Evolutionary conservation across 139 green algal genomes (phyloP).

Genomic region (Coelastrella sp.): DNA sequence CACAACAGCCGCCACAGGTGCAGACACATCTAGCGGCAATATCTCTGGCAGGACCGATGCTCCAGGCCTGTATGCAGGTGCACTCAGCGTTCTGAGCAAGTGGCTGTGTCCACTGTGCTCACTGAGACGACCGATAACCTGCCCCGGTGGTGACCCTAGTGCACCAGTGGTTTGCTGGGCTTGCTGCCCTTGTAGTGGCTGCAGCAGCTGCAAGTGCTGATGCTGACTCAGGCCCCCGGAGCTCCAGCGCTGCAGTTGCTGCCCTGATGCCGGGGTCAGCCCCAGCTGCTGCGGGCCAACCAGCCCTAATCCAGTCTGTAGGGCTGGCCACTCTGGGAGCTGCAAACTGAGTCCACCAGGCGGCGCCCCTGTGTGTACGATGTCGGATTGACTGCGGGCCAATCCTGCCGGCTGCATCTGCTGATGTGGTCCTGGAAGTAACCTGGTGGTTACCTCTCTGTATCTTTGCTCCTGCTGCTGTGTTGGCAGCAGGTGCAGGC

Average conservation of each 20-base stretch:
- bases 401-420: not conserved
- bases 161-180: too few species aligned
- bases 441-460: not conserved
- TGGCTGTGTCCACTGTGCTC: not conserved
- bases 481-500: not conserved
- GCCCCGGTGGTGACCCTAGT: not conserved
- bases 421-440: not conserved
- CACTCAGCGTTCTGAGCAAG: slow-evolving; percentile 14
- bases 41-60: not conserved
- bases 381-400: not conserved
- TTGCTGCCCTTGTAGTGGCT: not conserved
- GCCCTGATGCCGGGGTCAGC: not conserved
- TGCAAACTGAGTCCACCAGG: not conserved
- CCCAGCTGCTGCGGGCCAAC: not conserved
- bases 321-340: not conserved
- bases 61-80: not conserved
- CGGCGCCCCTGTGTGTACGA: not conserved
- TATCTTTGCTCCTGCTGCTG: not conserved
- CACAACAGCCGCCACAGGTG: not conserved
- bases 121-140: not conserved
- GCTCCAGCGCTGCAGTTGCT: not conserved
- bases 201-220: not conserved
- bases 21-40: not conserved
- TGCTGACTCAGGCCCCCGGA: not conserved
- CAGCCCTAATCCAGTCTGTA: not conserved